Conservation (phyloP, 192 early-diverging fungal species). For the Phycomyces nitens region DNA sequence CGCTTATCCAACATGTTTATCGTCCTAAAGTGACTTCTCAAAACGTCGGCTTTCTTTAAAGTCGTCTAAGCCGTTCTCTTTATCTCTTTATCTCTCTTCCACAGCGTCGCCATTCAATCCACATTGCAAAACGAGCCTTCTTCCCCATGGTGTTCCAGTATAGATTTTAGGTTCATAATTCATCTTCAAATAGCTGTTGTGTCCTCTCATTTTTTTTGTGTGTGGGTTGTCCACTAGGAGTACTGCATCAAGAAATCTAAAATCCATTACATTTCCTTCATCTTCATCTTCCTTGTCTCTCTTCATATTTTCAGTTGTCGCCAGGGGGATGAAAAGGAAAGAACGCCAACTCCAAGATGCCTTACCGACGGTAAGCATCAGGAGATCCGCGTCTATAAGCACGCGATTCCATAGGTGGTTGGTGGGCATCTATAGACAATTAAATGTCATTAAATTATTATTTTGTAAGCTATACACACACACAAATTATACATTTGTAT, state of each 20-base stretch:
- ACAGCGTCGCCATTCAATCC: slow-evolving; percentile 1
- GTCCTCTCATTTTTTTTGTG: neutral
- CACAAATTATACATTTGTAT: too few relatives aligned
- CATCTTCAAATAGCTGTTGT: slow-evolving; percentile 5
- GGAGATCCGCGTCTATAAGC: slow-evolving; percentile 20
- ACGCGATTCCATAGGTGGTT: slow-evolving; percentile 15
- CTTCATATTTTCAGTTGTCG: neutral
- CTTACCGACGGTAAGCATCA: slow-evolving; percentile 20
- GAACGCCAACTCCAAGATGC: too few relatives aligned
- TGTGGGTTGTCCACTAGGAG: slow-evolving; percentile 1
- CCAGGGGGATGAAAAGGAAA: neutral
- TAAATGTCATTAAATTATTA: slow-evolving; percentile 6
- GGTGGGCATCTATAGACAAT: slow-evolving; percentile 12
- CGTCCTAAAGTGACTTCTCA: too few relatives aligned
- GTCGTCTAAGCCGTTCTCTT: slow-evolving; percentile 1
- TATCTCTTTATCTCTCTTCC: neutral
- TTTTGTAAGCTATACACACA: neutral
- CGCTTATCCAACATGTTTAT: too few relatives aligned
- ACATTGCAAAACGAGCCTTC: neutral
- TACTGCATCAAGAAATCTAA: slow-evolving; percentile 3
- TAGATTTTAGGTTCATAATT: slow-evolving; percentile 6
- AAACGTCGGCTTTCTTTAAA: neutral
- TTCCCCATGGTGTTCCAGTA: neutral
- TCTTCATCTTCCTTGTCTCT: neutral
- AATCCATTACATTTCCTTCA: neutral